A percentile compares a stretch with the other conserved stretches of the same genome.
phyloP scores from a whole-genome alignment of 331 rosid genomes.

The Rosa hybrid region DNA sequence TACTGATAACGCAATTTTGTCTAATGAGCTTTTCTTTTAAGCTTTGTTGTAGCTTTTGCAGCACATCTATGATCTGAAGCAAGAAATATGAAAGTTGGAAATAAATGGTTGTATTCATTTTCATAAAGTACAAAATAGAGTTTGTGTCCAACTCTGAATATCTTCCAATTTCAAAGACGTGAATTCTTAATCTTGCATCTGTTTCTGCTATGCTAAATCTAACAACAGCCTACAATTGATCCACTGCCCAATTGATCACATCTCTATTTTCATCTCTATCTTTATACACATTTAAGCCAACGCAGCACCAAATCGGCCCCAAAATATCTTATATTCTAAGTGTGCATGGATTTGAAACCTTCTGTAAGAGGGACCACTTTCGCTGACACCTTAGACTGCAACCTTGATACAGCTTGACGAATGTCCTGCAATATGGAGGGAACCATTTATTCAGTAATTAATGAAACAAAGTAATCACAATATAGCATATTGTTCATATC shows the following conservation, averaged over 20 bases:
- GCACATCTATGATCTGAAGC: background rate
- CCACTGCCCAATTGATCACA: slow-evolving; percentile 4
- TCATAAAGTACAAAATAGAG: background rate
- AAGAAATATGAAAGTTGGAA: background rate
- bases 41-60: background rate
- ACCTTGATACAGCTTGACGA: slow-evolving; percentile 71
- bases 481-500: too few species aligned
- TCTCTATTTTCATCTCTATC: background rate
- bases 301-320: slow-evolving; percentile 10
- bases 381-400: slow-evolving; percentile 76
- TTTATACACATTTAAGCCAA: slow-evolving; percentile 4
- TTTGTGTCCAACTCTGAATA: background rate
- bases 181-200: background rate
- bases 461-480: background rate
- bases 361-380: slow-evolving; percentile 89
- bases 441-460: background rate
- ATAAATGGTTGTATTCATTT: background rate
- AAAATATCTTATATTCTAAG: slow-evolving; percentile 32
- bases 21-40: background rate
- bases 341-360: slow-evolving; percentile 76
- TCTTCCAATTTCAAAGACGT: background rate
- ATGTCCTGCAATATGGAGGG: slow-evolving; percentile 59
- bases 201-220: background rate
- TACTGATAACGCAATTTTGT: slow-evolving; percentile 3
- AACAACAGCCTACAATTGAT: slow-evolving; percentile 3